These are phyloP conservation scores for Ceratobasidium sp. DNA, from an alignment of 1,284 basidiomycete species.

Conservation along the genomic window DNA sequence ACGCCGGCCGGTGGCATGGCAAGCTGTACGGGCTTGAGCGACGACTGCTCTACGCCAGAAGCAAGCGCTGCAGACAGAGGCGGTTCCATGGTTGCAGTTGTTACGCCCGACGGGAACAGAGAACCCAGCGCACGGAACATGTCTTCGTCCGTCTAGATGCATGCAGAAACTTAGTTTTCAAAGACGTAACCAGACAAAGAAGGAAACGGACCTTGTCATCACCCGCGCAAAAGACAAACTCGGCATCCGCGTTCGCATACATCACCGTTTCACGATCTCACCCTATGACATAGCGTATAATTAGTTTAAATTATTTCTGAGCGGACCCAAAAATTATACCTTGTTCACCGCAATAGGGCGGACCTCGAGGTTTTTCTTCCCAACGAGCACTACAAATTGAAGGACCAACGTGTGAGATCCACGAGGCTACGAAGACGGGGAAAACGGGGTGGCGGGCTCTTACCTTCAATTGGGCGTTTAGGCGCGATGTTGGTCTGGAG, in stretches of 20 bases:
- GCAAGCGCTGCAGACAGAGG: constrained; percentile 74
- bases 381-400: constrained; percentile 72
- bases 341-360: constrained; percentile 95
- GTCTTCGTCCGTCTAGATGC: constrained; percentile 84
- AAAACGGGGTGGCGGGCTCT: constrained; percentile 43
- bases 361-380: constrained; percentile 98
- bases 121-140: constrained; percentile 88
- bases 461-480: constrained; percentile 87
- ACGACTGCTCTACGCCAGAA: constrained; percentile 50
- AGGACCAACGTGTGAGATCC: not conserved
- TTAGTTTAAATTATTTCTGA: not conserved
- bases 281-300: constrained; percentile 57
- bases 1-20: constrained; percentile 71
- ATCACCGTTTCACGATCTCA: constrained; percentile 94
- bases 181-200: constrained; percentile 7
- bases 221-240: constrained; percentile 96
- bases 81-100: constrained; percentile 66
- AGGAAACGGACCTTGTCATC: constrained; percentile 88
- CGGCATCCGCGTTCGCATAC: constrained; percentile 90
- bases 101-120: constrained; percentile 62
- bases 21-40: constrained; percentile 64
- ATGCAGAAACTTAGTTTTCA: not conserved
- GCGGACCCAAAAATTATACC: constrained; percentile 49
- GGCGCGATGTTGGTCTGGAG: constrained; percentile 91
- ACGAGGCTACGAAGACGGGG: not conserved